A percentile compares a stretch with the other conserved stretches of the same genome.
Evolutionary conservation across 495 filamentous ascomycete genomes (phyloP).

Genomic region (Pseudomonodictys pantanalensis): DNA sequence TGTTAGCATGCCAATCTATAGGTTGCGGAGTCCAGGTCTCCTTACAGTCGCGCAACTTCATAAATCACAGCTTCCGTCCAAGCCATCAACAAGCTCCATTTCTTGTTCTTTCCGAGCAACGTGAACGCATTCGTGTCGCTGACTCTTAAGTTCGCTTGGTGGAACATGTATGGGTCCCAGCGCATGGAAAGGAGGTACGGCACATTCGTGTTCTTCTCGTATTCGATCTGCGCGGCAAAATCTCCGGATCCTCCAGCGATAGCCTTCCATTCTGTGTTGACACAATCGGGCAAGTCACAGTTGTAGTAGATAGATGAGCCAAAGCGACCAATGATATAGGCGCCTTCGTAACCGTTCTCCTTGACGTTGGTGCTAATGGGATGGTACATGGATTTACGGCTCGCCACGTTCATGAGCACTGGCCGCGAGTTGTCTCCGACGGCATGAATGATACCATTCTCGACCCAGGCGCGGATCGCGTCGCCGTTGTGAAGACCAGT

Average conservation of each 20-base stretch:
- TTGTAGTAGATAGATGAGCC: constrained; percentile 65
- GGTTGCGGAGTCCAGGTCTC: background rate
- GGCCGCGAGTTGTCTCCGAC: constrained; percentile 63
- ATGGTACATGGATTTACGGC: constrained; percentile 41
- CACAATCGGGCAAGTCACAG: constrained; percentile 56
- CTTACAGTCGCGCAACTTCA: constrained; percentile 53
- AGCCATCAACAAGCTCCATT: constrained; percentile 56
- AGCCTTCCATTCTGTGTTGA: constrained; percentile 56
- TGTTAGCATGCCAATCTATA: background rate
- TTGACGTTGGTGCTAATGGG: constrained; percentile 52
- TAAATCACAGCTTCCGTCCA: constrained; percentile 60
- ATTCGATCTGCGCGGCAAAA: constrained; percentile 49
- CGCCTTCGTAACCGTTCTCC: constrained; percentile 53
- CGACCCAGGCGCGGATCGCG: constrained; percentile 58
- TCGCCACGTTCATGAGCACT: constrained; percentile 35
- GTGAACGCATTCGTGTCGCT: constrained; percentile 46
- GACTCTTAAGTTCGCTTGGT: constrained; percentile 59
- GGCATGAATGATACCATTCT: constrained; percentile 55
- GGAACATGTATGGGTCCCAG: constrained; percentile 52
- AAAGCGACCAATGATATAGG: constrained; percentile 58
- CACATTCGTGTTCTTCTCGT: constrained; percentile 51
- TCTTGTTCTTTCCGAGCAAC: constrained; percentile 48
- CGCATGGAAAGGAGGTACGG: constrained; percentile 54
- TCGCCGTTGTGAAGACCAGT: constrained; percentile 65
- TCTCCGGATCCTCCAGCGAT: constrained; percentile 54